Percentiles rank a stretch among this genome's conserved stretches.
phyloP scores from a whole-genome alignment of 106 monocot species.

The Dendrobium chrysotoxum region DNA sequence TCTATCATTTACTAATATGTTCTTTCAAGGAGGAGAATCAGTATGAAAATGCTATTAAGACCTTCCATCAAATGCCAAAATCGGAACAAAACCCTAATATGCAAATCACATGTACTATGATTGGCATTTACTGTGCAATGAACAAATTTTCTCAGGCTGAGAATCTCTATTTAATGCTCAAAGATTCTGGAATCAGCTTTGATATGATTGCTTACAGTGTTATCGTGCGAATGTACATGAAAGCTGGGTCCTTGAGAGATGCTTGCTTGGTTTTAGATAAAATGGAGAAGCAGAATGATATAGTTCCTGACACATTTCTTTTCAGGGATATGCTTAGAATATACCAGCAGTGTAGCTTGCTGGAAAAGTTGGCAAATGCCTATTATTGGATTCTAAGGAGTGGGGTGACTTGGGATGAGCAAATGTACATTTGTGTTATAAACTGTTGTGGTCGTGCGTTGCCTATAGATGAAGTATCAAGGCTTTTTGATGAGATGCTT shows the following conservation, averaged over 20 bases:
- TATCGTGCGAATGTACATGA: constrained; percentile 83
- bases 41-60: constrained; percentile 51
- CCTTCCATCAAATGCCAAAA: constrained; percentile 59
- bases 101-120: constrained; percentile 79
- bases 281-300: constrained; percentile 65
- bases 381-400: constrained; percentile 73
- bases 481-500: constrained; percentile 84
- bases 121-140: constrained; percentile 64
- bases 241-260: constrained; percentile 50
- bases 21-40: constrained; percentile 78
- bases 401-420: constrained; percentile 56
- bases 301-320: constrained; percentile 72
- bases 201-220: constrained; percentile 91
- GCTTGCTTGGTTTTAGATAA: constrained; percentile 67
- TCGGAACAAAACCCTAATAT: constrained; percentile 49
- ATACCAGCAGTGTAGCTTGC: constrained; percentile 68
- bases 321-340: constrained; percentile 87
- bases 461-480: constrained; percentile 86
- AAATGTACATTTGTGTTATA: constrained; percentile 87
- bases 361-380: constrained; percentile 50
- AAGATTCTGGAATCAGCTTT: constrained; percentile 36
- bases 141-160: constrained; percentile 65
- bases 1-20: constrained; percentile 90
- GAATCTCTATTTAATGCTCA: constrained; percentile 52
- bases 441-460: constrained; percentile 85